A percentile compares a stretch with the other conserved stretches of the same genome.
Conservation (phyloP, 192 early-diverging fungal species). For the Coemansia sp. region DNA sequence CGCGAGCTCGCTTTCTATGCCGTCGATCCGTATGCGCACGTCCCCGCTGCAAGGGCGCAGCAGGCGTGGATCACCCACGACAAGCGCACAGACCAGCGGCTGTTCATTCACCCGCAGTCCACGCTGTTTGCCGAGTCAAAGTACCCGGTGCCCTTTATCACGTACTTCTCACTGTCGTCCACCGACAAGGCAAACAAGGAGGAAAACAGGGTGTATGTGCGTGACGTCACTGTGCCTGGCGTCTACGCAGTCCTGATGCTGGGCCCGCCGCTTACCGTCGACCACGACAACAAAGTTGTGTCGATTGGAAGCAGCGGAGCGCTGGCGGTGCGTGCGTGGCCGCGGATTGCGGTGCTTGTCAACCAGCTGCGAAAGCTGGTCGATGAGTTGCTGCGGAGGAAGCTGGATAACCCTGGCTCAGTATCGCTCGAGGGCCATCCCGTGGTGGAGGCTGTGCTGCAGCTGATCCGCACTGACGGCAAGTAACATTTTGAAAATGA, state of each 20-base stretch:
- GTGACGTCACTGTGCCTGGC: constrained; percentile 63
- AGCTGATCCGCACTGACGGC: constrained; percentile 40
- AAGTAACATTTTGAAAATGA: neutral
- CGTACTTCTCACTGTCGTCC: constrained; percentile 63
- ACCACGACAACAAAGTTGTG: constrained; percentile 67
- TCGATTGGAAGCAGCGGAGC: constrained; percentile 58
- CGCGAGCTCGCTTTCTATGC: constrained; percentile 72
- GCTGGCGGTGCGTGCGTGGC: constrained; percentile 70
- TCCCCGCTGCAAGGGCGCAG: neutral
- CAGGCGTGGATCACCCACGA: constrained; percentile 23
- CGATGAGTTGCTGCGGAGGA: constrained; percentile 66
- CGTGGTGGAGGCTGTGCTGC: constrained; percentile 23
- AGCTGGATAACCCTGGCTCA: constrained; percentile 66
- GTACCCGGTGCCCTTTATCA: constrained; percentile 65
- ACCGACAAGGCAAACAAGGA: too few relatives aligned
- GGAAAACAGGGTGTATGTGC: constrained; percentile 39
- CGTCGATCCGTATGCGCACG: constrained; percentile 19
- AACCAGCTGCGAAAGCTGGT: constrained; percentile 72
- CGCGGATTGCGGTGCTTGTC: constrained; percentile 70
- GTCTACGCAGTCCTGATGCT: constrained; percentile 77
- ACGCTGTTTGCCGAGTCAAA: constrained; percentile 61
- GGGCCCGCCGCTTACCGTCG: constrained; percentile 74
- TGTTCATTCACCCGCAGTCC: constrained; percentile 86
- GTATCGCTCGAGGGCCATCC: constrained; percentile 48
- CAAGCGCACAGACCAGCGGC: constrained; percentile 57